Conservation (phyloP, 2,329 filamentous ascomycete genomes). For the Biscogniauxia marginata region DNA sequence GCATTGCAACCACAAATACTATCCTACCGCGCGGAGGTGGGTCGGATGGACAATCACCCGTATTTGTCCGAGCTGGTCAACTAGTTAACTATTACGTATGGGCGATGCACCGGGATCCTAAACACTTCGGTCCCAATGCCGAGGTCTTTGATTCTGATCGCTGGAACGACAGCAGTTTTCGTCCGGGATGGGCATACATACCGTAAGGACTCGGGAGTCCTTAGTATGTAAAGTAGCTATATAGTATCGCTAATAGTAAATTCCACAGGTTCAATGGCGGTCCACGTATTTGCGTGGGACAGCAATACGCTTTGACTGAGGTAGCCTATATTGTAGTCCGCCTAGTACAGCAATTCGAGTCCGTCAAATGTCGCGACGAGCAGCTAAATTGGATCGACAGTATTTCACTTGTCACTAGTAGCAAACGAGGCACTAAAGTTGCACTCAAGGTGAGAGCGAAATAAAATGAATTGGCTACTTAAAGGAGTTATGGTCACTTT, state of each 20-base stretch:
- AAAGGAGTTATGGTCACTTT: background rate
- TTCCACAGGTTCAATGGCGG: conserved; percentile 34
- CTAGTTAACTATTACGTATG: conserved; percentile 39
- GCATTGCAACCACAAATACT: conserved; percentile 27
- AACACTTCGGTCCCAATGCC: conserved; percentile 28
- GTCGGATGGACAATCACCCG: conserved; percentile 38
- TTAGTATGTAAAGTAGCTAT: background rate
- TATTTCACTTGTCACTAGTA: background rate
- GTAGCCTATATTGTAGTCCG: conserved; percentile 14
- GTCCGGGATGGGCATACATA: conserved; percentile 31
- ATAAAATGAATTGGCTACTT: background rate
- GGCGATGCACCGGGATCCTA: conserved; percentile 28
- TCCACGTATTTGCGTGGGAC: conserved; percentile 34
- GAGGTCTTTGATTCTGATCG: conserved; percentile 16
- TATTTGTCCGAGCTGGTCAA: conserved; percentile 44
- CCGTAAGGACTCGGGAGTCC: conserved; percentile 6
- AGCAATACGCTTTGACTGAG: conserved; percentile 17
- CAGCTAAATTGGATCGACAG: background rate
- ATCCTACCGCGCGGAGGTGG: conserved; percentile 48
- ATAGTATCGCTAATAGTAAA: background rate
- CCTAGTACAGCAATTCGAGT: conserved; percentile 14
- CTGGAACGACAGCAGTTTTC: conserved; percentile 13
- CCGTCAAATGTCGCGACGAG: conserved; percentile 6
- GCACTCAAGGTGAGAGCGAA: background rate
- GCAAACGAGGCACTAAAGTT: background rate